These are phyloP conservation scores for Phlyctochytrium bullatum DNA, from an alignment of 192 early-diverging fungal genomes.

Conservation along the genomic window DNA sequence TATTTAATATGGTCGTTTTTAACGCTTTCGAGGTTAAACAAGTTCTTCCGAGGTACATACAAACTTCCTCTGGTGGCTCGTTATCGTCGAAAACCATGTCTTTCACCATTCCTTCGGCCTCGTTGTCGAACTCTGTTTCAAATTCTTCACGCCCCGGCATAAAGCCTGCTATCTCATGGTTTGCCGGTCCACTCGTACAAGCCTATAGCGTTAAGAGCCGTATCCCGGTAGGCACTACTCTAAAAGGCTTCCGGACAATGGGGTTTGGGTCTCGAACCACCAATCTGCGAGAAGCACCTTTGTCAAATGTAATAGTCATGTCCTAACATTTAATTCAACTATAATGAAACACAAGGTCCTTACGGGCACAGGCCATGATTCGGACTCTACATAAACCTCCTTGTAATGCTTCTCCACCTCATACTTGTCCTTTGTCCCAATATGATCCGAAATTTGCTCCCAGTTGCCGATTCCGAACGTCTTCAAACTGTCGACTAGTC, in stretches of 20 bases:
- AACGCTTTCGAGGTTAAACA: conserved; percentile 55
- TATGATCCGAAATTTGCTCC: conserved; percentile 90
- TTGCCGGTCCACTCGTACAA: conserved; percentile 79
- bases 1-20: conserved; percentile 84
- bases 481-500: conserved; percentile 87
- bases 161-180: conserved; percentile 95
- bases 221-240: conserved; percentile 3
- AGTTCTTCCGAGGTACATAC: conserved; percentile 31
- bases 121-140: conserved; percentile 94
- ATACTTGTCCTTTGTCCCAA: conserved; percentile 84
- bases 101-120: conserved; percentile 89
- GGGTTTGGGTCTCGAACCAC: conserved; percentile 23
- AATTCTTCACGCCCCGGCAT: conserved; percentile 97
- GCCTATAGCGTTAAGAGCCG: conserved; percentile 43
- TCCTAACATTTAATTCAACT: conserved; percentile 36
- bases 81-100: conserved; percentile 90
- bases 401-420: conserved; percentile 91
- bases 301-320: conserved; percentile 69
- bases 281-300: conserved; percentile 14
- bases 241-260: conserved; percentile 11
- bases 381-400: conserved; percentile 72
- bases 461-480: conserved; percentile 96
- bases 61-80: conserved; percentile 79
- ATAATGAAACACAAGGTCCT: conserved; percentile 11
- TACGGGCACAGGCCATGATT: conserved; percentile 82